Base-by-base conservation (phyloP, 1,139 yeast genomes). In the Yamadazyma trypodendri region DNA sequence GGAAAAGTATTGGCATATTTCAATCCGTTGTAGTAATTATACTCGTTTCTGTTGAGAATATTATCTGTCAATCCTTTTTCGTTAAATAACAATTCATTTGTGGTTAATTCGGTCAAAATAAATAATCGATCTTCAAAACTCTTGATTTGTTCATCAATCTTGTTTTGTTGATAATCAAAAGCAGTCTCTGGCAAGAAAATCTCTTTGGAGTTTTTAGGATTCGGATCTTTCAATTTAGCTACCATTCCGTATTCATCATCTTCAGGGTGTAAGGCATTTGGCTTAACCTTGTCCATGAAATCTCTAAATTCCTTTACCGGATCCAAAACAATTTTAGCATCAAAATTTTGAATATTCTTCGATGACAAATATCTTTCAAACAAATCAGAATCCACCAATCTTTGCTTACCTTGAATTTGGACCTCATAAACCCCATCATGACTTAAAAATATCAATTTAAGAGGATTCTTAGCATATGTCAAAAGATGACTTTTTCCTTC, bases 401-500 rank as follows among this genome's bases (percentile, higher is more conserved):
- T 35, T 30, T 39, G 34, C 25, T 48, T 48, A 2, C 45, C 38
- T 32, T 55, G 58, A 14, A 57, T 41, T 35, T 55, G 57, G 1
- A 59, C 61, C 44, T 63, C 67, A 41, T 58, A 62, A 18, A 62
- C 61, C 5, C 75, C 75, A 10, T 44, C 39, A 23, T 48, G 47
- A 11, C 75, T 63, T 38, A 73, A 54, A 40, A 75, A 73, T 12
- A 73, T 51, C 12, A 75, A 45, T 37, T 65, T 63, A 22, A 48
- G 45, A 1, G 81, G 81, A 5, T 64, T 52, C 2, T 74, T 71
- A 1, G 76, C 74, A 37, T 51, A 50, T 2, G 75, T 56, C 38
- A 71, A 63, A 30, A 76, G 51, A 48, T 62, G 65, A 2, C 78
- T 63, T 49, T 70, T 72, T 0, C 78, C 63, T 51, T 60, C 63